These are phyloP conservation scores for Trametes punicea DNA, from an alignment of 768 basidiomycete species.

Conservation along the genomic window DNA sequence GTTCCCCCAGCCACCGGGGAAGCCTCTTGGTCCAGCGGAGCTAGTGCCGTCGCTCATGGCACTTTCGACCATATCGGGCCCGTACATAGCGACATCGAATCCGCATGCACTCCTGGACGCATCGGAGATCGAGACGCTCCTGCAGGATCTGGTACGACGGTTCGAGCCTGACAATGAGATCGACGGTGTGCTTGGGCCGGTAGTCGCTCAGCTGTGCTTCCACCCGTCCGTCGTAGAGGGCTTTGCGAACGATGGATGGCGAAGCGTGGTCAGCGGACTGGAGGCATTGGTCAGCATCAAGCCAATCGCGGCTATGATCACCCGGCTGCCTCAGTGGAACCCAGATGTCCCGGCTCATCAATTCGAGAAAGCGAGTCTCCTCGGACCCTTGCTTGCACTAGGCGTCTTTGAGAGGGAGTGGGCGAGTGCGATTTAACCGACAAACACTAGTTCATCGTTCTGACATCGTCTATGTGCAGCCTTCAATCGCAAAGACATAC, in stretches of 20 bases:
- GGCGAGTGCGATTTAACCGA: constrained; percentile 42
- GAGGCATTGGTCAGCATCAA: constrained; percentile 81
- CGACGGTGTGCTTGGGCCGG: constrained; percentile 72
- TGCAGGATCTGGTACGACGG: constrained; percentile 78
- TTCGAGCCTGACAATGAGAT: constrained; percentile 81
- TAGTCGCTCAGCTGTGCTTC: constrained; percentile 58
- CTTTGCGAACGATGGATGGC: constrained; percentile 78
- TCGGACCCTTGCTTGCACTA: constrained; percentile 83
- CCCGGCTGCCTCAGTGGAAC: constrained; percentile 70
- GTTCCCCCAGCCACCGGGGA: constrained; percentile 89
- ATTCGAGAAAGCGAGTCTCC: constrained; percentile 64
- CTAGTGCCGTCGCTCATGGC: constrained; percentile 80
- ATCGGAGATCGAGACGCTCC: constrained; percentile 72
- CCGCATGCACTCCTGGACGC: constrained; percentile 53
- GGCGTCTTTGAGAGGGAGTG: constrained; percentile 89
- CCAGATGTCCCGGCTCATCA: constrained; percentile 57
- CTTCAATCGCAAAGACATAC: constrained; percentile 69
- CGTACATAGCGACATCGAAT: constrained; percentile 49
- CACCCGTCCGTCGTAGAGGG: constrained; percentile 70
- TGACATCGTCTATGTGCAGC: constrained; percentile 43
- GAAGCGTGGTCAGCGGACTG: constrained; percentile 78
- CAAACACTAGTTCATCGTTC: background rate
- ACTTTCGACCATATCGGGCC: constrained; percentile 63
- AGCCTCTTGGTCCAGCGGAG: constrained; percentile 71
- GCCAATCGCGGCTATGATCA: constrained; percentile 78